Base-by-base conservation (phyloP, 805 yeast genomes). In the Pichia manshurica region DNA sequence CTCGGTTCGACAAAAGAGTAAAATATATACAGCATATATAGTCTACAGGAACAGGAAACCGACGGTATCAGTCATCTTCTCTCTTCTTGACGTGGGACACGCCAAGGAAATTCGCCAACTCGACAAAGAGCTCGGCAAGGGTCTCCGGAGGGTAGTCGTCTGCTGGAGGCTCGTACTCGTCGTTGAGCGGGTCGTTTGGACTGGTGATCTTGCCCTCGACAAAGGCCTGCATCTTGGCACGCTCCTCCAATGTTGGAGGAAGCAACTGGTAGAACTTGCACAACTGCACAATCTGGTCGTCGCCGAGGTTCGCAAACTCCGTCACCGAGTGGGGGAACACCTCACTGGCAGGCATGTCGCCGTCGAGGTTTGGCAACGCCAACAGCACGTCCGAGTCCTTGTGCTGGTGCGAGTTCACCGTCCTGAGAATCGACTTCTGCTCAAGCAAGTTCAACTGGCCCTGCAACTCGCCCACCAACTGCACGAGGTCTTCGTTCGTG, bases 401-500 rank as follows among this genome's bases (percentile, higher is more conserved):
- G 0, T 59, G 55, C 47, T 80, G 70, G 22, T 73, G 72, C 1
- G 85, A 70, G 61, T 89, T 89, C 53, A 78, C 75, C 3, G 81
- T 69, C 63, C 98, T 74, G 53, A 85, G 74, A 39, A 86, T 75
- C 16, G 84, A 77, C 55, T 95, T 75, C 55, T 86, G 87, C 60
- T 90, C 98, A 31, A 85, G 62, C 21, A 75, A 70, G 45, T 86
- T 90, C 58, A 90, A 72, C 66, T 90, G 97, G 8, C 87, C 86
- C 65, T 90, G 97, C 47, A 90, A 68, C 64, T 90, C 98, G 10
- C 87, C 87, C 13, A 89, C 97, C 40, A 90, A 71, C 60, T 87
- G 91, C 3, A 85, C 85, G 12, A 90, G 68, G 60, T 91, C 98
- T 49, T 86, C 95, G 55, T 87, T 84, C 3, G 91, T 80, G 33